A percentile compares a stretch with the other conserved stretches of the same genome.
Evolutionary conservation across 2,329 filamentous ascomycete species (phyloP).

Genomic region (Immersiporthe knoxdaviesiana): DNA sequence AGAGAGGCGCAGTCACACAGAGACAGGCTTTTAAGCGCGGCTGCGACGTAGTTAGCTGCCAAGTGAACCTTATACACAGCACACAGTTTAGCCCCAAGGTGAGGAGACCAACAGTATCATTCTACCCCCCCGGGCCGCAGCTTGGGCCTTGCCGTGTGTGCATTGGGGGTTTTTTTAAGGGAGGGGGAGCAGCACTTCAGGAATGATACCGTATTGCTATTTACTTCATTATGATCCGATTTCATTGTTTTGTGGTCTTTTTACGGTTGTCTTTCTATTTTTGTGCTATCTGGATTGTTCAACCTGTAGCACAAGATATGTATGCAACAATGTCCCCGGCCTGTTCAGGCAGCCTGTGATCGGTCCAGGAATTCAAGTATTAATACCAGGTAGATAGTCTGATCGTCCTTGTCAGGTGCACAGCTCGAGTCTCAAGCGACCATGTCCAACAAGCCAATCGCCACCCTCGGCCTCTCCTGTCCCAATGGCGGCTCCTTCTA

Average conservation of each 20-base stretch:
- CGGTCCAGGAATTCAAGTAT: not conserved
- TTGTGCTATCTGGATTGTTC: not conserved
- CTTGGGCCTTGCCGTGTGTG: not conserved
- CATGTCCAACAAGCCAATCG: slow-evolving; percentile 13
- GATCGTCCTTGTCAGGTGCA: not conserved
- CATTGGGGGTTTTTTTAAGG: too few relatives aligned
- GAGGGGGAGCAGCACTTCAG: not conserved
- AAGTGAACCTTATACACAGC: not conserved
- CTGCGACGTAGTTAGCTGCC: not conserved
- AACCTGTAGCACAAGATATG: not conserved
- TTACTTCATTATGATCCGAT: not conserved
- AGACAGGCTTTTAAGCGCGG: not conserved
- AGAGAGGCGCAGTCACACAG: not conserved
- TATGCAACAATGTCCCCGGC: not conserved
- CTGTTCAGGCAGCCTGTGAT: not conserved
- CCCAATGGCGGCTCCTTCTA: slow-evolving; percentile 40
- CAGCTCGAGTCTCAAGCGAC: not conserved
- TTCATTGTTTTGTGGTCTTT: not conserved
- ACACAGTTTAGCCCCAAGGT: not conserved
- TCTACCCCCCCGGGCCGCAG: not conserved
- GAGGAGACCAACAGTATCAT: not conserved
- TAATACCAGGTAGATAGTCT: not conserved
- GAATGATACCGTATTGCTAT: not conserved
- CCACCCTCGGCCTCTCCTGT: slow-evolving; percentile 34
- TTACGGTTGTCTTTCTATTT: not conserved